Base-by-base conservation (phyloP, 208 protist genomes). In the Acanthamoeba sp. region DNA sequence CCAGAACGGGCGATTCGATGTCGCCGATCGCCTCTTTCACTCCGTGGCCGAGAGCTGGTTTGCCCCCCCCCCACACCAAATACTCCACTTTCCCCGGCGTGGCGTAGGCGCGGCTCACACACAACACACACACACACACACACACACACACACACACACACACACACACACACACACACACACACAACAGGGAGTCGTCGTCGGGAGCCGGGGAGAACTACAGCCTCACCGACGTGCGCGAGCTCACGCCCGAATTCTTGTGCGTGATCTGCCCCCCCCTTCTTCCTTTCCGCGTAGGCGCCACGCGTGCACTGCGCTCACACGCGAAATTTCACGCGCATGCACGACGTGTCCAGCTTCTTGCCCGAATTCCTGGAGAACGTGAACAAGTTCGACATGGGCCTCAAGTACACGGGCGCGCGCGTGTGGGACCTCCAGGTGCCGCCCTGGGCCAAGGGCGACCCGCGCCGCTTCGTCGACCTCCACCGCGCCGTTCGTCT, bases 241-340 rank as follows among this genome's bases (percentile, higher is more conserved):
- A 99, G 96, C 97, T 99, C 71, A 99, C 99, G 34, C 99, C 99
- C 3, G 99, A 99, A 95, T 98, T 99, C 29, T 99, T 98, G 96
- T 99, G 98, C 94, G 82, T 98, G 69, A 98, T n/a, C n/a, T n/a
- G n/a, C n/a, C n/a, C n/a, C n/a, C 99, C 0, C 98, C 3, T 9
- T n/a, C 16, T 29, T 9, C 7, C 16, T 2, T 62, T 10, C 14
- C 45, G 38, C 64, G 7, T 29, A 10, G 52, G n/a, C n/a, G n/a
- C n/a, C 12, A 18, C 16, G 9, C 7, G 12, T 62, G 14, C 59
- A 16, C n/a, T 24, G 18, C 20, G 20, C 42, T 48, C 42, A 48
- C 42, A 3, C 6, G 42, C 42, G 42, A 3, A 3, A 48, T 48
- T 48, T 48, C 42, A 3, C 42, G 42, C 42, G 6, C 42, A 3